Conservation (phyloP, 2,329 filamentous ascomycete genomes). For the Colletotrichum zoysiae region DNA sequence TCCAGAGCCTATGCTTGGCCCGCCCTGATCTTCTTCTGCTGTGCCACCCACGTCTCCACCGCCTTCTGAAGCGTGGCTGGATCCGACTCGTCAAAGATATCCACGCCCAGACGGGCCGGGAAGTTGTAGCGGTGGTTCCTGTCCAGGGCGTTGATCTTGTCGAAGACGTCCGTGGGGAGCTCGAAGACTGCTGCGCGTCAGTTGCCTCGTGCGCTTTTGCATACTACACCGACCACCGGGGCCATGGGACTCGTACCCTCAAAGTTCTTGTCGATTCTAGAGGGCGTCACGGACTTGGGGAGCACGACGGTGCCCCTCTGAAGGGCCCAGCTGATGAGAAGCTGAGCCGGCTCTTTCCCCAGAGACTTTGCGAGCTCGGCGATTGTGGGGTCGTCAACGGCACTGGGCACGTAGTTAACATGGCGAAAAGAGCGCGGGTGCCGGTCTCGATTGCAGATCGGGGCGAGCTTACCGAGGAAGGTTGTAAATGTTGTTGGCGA, state of each 20-base stretch:
- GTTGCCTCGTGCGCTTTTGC: background rate
- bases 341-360: conserved; percentile 63
- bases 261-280: conserved; percentile 63
- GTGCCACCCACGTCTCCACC: conserved; percentile 51
- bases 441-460: background rate
- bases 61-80: conserved; percentile 53
- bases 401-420: conserved; percentile 46
- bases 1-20: conserved; percentile 9
- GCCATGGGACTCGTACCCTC: conserved; percentile 40
- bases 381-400: conserved; percentile 63
- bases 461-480: conserved; percentile 33
- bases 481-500: conserved; percentile 67
- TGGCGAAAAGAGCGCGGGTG: background rate
- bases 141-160: conserved; percentile 55
- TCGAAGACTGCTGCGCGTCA: conserved; percentile 48
- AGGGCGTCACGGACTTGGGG: conserved; percentile 66
- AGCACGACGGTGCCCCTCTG: conserved; percentile 66
- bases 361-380: conserved; percentile 65
- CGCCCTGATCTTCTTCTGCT: conserved; percentile 49
- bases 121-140: conserved; percentile 58
- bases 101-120: conserved; percentile 55
- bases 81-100: conserved; percentile 58
- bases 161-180: conserved; percentile 52
- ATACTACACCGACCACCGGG: too few species aligned
- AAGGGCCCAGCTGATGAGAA: conserved; percentile 67